These are phyloP conservation scores for Spinacia oleracea DNA, from an alignment of 179 eudicot genomes.

Conservation along the genomic window DNA sequence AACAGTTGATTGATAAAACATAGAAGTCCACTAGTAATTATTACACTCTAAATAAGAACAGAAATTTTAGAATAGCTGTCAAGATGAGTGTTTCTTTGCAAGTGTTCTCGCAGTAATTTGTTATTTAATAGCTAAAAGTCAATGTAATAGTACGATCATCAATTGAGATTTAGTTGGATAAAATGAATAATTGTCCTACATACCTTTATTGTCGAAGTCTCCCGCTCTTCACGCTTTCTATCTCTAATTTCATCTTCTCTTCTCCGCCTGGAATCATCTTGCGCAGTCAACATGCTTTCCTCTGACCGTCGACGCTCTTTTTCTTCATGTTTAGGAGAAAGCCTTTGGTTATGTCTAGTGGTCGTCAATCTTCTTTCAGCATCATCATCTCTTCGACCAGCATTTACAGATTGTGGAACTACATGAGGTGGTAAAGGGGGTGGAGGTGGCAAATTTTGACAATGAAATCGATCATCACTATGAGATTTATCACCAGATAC, in stretches of 20 bases:
- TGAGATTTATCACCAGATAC: conserved; percentile 61
- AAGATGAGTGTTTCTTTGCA: background rate
- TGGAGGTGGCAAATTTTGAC: conserved; percentile 94
- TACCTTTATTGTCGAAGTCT: conserved; percentile 61
- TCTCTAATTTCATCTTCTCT: conserved; percentile 94
- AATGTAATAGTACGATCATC: background rate
- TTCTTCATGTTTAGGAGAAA: conserved; percentile 94
- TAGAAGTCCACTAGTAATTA: background rate
- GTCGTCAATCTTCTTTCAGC: conserved; percentile 74
- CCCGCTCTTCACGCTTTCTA: conserved; percentile 93
- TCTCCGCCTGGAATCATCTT: conserved; percentile 79
- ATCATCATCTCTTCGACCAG: conserved; percentile 84
- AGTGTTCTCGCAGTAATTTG: background rate
- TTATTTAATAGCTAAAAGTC: background rate
- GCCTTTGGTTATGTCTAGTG: conserved; percentile 77
- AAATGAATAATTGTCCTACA: conserved; percentile 1
- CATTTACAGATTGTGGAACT: conserved; percentile 80
- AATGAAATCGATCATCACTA: conserved; percentile 72
- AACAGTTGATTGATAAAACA: background rate
- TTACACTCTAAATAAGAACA: background rate
- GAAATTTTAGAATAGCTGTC: background rate
- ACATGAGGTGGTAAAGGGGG: conserved; percentile 94
- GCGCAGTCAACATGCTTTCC: conserved; percentile 54
- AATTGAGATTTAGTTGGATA: too few relatives aligned
- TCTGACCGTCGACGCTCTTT: conserved; percentile 94